phyloP scores from a whole-genome alignment of 495 filamentous ascomycete genomes.

The Pseudoneurospora amorphoporcata region DNA sequence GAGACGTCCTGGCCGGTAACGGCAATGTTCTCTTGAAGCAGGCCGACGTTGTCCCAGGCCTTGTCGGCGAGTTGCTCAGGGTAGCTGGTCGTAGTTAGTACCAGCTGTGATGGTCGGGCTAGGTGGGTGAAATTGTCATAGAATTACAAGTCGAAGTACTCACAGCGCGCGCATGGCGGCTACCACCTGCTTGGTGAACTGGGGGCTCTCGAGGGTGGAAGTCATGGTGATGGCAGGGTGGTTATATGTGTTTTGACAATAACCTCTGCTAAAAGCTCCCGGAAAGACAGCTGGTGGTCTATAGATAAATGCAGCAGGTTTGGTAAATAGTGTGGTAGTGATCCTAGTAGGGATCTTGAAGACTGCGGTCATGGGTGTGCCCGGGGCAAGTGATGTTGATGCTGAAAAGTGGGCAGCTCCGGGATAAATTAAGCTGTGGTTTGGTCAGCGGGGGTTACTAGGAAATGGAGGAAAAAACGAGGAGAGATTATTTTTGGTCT shows the following conservation, averaged over 20 bases:
- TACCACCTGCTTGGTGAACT: constrained; percentile 71
- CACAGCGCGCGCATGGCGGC: constrained; percentile 74
- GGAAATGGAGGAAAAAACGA: neutral
- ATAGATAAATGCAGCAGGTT: neutral
- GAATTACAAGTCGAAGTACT: constrained; percentile 19
- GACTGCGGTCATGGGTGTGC: neutral
- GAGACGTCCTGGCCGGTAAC: neutral
- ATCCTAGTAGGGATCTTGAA: neutral
- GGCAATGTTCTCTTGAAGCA: constrained; percentile 27
- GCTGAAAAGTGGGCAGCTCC: neutral
- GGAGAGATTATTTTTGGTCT: neutral
- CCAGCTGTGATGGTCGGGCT: neutral
- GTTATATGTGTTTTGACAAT: neutral
- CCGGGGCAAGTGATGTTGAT: neutral
- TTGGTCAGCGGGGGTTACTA: neutral
- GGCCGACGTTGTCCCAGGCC: constrained; percentile 75
- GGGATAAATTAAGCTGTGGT: neutral
- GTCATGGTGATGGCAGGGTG: constrained; percentile 9
- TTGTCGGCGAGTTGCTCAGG: constrained; percentile 81
- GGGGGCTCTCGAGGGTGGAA: constrained; percentile 21
- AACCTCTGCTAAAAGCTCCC: neutral
- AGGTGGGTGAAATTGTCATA: neutral
- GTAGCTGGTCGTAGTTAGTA: constrained; percentile 45
- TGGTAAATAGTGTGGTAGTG: neutral
- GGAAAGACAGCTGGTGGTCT: neutral